Conservation (phyloP, 2,329 filamentous ascomycete genomes). For the Neofusicoccum kwambonambiense region DNA sequence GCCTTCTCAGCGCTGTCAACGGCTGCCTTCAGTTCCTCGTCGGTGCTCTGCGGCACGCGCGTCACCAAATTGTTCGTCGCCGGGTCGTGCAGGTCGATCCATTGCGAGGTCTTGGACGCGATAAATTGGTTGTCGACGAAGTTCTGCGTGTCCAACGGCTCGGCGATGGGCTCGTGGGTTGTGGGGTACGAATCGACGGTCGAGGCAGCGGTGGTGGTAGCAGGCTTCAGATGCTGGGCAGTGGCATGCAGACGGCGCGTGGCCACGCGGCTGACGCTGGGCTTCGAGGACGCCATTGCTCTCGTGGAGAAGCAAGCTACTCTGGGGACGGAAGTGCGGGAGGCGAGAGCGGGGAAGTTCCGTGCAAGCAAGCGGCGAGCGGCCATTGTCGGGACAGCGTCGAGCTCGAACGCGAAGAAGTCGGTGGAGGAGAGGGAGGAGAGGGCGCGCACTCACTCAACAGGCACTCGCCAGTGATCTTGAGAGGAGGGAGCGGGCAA, state of each 20-base stretch:
- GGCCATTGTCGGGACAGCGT: conserved; percentile 36
- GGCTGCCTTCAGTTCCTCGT: conserved; percentile 71
- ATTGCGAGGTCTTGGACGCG: conserved; percentile 65
- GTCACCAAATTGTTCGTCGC: conserved; percentile 85
- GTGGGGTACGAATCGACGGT: conserved; percentile 63
- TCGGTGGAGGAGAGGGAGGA: not conserved
- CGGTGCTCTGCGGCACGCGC: conserved; percentile 77
- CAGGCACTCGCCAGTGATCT: not conserved
- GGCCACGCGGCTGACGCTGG: conserved; percentile 27
- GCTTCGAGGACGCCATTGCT: conserved; percentile 37
- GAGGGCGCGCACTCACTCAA: not conserved
- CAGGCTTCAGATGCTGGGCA: conserved; percentile 49
- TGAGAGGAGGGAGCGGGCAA: not conserved
- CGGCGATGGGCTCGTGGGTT: conserved; percentile 67
- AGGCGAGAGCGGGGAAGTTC: conserved; percentile 42
- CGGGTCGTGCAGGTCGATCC: conserved; percentile 78
- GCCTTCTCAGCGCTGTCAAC: conserved; percentile 75
- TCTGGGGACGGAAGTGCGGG: conserved; percentile 35
- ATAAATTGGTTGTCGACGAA: conserved; percentile 81
- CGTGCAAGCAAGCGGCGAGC: conserved; percentile 45
- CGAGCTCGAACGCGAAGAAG: not conserved
- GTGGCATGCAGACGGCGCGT: conserved; percentile 55
- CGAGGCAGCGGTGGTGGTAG: conserved; percentile 49
- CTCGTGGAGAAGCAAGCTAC: conserved; percentile 35
- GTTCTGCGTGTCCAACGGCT: conserved; percentile 71